These are phyloP conservation scores for Colletotrichum tanaceti DNA, from an alignment of 2,329 filamentous ascomycete genomes.

Conservation along the genomic window DNA sequence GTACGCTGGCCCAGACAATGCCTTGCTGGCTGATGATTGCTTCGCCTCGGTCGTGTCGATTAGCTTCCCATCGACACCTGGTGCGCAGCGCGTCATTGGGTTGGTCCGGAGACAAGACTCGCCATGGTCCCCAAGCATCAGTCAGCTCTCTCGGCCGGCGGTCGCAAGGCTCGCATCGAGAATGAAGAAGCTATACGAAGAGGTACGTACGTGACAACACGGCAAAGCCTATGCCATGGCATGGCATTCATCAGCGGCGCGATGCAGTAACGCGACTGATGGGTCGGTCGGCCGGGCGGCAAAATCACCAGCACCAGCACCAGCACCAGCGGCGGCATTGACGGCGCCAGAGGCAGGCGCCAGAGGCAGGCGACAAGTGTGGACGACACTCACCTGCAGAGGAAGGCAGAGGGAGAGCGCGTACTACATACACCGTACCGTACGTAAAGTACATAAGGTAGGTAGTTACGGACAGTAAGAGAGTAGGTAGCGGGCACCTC, in stretches of 20 bases:
- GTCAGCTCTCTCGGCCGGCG: slow-evolving; percentile 16
- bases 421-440: too few relatives aligned
- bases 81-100: slow-evolving; percentile 24
- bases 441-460: too few relatives aligned
- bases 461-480: too few relatives aligned
- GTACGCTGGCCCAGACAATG: slow-evolving; percentile 37
- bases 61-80: slow-evolving; percentile 31
- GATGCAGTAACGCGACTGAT: slow-evolving; percentile 33
- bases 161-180: slow-evolving; percentile 12
- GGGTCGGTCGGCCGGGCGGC: slow-evolving; percentile 20
- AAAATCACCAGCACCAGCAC: too few relatives aligned
- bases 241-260: slow-evolving; percentile 35
- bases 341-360: background rate
- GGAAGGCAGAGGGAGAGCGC: background rate
- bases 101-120: slow-evolving; percentile 25
- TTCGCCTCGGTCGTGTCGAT: slow-evolving; percentile 39
- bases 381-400: background rate
- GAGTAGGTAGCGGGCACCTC: too few relatives aligned
- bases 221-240: slow-evolving; percentile 21
- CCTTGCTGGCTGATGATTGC: slow-evolving; percentile 35
- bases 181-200: slow-evolving; percentile 34
- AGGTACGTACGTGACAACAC: background rate
- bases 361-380: background rate
- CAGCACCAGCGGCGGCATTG: slow-evolving; percentile 7
- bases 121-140: slow-evolving; percentile 13